Conservation (phyloP, 2,329 filamentous ascomycete genomes). For the Hypoxylon sp. region DNA sequence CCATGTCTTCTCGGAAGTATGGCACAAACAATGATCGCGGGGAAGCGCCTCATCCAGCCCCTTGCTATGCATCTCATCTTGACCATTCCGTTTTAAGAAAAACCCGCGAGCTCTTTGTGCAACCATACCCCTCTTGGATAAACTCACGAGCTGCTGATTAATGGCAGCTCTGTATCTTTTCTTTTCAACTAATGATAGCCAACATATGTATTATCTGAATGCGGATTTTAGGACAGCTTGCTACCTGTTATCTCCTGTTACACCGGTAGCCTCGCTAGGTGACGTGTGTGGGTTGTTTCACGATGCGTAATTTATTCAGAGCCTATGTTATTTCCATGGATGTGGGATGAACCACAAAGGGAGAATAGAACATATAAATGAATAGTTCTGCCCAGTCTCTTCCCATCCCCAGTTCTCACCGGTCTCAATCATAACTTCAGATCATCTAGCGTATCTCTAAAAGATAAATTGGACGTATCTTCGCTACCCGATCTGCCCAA, state of each 20-base stretch:
- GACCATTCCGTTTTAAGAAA: conserved; percentile 28
- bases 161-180: conserved; percentile 11
- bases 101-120: conserved; percentile 27
- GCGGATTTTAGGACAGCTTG: conserved; percentile 26
- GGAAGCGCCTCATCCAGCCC: neutral
- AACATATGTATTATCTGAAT: neutral
- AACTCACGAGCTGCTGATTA: conserved; percentile 31
- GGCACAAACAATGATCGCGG: neutral
- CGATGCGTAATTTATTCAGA: conserved; percentile 3
- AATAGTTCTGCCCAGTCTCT: neutral
- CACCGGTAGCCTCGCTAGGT: conserved; percentile 1
- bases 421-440: neutral
- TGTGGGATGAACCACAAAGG: neutral
- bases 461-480: neutral
- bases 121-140: conserved; percentile 27
- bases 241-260: conserved; percentile 21
- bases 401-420: neutral
- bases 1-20: neutral
- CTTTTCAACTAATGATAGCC: conserved; percentile 1
- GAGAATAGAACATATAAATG: conserved; percentile 12
- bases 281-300: neutral
- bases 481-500: neutral
- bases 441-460: neutral
- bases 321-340: neutral
- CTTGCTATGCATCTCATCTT: neutral